Evolutionary conservation across 371 early-diverging fungal species (phyloP).

Genomic region (Circinella minor): DNA sequence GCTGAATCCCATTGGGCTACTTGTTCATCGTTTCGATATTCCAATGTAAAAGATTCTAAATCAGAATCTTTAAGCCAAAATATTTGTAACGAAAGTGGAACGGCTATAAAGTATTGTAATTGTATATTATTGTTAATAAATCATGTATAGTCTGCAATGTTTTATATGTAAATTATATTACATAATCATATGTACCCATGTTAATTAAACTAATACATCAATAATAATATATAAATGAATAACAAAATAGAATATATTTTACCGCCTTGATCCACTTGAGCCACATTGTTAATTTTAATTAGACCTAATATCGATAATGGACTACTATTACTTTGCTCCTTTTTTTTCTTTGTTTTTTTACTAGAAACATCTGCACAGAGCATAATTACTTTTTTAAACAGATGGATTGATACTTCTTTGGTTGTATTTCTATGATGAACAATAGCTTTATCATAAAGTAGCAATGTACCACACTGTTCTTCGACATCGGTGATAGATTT

Average conservation of each 20-base stretch:
- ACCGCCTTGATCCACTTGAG: slow-evolving; percentile 70
- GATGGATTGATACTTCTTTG: slow-evolving; percentile 75
- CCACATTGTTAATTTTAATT: slow-evolving; percentile 75
- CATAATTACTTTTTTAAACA: slow-evolving; percentile 88
- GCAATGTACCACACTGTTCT: slow-evolving; percentile 78
- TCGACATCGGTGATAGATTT: slow-evolving; percentile 24
- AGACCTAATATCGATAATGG: slow-evolving; percentile 37
- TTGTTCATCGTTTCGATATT: slow-evolving; percentile 89
- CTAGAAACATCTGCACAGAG: slow-evolving; percentile 64
- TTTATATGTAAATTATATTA: neutral
- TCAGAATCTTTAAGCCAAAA: slow-evolving; percentile 44
- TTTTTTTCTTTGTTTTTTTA: slow-evolving; percentile 46
- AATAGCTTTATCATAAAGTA: slow-evolving; percentile 83
- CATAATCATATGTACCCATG: neutral
- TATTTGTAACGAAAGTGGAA: slow-evolving; percentile 21
- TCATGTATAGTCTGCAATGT: neutral
- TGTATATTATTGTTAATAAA: too few species aligned
- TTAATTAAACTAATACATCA: neutral
- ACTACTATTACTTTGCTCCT: slow-evolving; percentile 44
- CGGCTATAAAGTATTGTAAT: neutral
- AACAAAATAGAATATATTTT: slow-evolving; percentile 18
- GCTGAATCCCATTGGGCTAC: slow-evolving; percentile 83
- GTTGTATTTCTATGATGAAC: slow-evolving; percentile 77
- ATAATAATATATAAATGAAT: too few species aligned
- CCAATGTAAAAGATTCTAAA: slow-evolving; percentile 84